These are phyloP conservation scores for Venturia aucupariae DNA, from an alignment of 2,329 filamentous ascomycete species.

Conservation along the genomic window DNA sequence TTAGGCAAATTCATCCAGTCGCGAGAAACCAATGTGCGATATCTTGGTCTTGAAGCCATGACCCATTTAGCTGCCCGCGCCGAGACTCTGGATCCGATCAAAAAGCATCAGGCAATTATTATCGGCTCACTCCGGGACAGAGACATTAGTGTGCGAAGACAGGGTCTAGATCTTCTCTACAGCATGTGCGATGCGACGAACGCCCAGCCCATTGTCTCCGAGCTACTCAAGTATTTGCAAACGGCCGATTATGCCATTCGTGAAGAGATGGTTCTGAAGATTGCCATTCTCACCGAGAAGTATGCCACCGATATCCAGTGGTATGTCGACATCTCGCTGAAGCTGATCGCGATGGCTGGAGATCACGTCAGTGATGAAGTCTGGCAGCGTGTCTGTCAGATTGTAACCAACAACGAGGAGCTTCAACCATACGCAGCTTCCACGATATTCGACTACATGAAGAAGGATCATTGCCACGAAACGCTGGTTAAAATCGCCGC, in stretches of 20 bases:
- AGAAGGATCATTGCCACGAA: constrained; percentile 89
- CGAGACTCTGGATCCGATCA: constrained; percentile 93
- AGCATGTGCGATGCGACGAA: constrained; percentile 99
- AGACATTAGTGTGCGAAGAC: constrained; percentile 93
- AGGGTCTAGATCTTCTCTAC: constrained; percentile 91
- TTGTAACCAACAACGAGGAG: constrained; percentile 98
- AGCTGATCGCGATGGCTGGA: constrained; percentile 90
- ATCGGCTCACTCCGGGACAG: constrained; percentile 87
- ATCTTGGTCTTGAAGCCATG: constrained; percentile 94
- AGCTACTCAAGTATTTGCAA: constrained; percentile 88
- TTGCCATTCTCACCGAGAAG: constrained; percentile 95
- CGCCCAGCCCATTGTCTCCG: constrained; percentile 83
- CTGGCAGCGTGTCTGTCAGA: constrained; percentile 97
- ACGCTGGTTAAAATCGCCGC: constrained; percentile 96
- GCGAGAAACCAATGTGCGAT: constrained; percentile 92
- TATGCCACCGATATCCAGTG: constrained; percentile 98
- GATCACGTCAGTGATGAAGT: constrained; percentile 99
- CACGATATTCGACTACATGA: constrained; percentile 85
- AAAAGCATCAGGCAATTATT: constrained; percentile 95
- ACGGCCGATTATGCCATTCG: constrained; percentile 96
- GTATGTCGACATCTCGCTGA: constrained; percentile 96
- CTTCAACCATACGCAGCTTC: constrained; percentile 93
- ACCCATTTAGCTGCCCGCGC: constrained; percentile 90
- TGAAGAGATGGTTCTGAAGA: constrained; percentile 98
- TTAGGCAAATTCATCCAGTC: constrained; percentile 95